Evolutionary conservation across 441 rosid species (phyloP), one percentile per base, ranked within the genome.

Genomic region (Gossypium lobatum): DNA sequence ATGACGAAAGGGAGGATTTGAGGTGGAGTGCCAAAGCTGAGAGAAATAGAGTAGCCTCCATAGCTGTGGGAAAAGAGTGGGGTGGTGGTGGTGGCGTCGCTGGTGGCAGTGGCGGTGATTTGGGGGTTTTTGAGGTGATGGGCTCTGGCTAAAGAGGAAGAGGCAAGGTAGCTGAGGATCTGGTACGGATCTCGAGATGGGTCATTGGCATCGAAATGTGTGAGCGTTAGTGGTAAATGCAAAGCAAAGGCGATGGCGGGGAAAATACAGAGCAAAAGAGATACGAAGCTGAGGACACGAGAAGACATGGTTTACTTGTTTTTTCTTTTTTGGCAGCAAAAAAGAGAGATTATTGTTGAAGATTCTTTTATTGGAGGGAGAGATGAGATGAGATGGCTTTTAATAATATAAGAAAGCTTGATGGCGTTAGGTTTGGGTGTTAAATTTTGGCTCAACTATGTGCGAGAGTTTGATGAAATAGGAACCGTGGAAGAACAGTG

Each of bases 1-100:
- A 88, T 71, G 80, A 85, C 64, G 52, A 86, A 85, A 17, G 86
- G 74, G 73, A 81, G 73, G 55, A 80, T 71, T 57, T 83, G 89
- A 26, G 88, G 88, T 11, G 90, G 89, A 46, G 85, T 84, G 4
- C 86, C 84, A 17, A 80, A 85, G 77, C 76, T 65, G 71, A 82
- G 88, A 26, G 84, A 75, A 48, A 83, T 70, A 7, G 84, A 79
- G 83, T 78, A 83, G 61, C 76, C 83, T 25, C 82, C 86, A 76
- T 77, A 80, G 79, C 81, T 71, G 62, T 71, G 86, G 42, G 85
- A 76, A 67, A 71, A 81, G 37, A 84, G 57, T 9, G 79, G 75
- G 14, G 82, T 68, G 10, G 72, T 39, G 25, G 77, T 65, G 77
- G 75, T 14, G 75, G 37, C 7, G 60, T 18, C 9, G 1, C 20